Evolutionary conservation across 1,139 yeast species (phyloP), one percentile per base, ranked within the genome.

Genomic region (Pichia sp.): DNA sequence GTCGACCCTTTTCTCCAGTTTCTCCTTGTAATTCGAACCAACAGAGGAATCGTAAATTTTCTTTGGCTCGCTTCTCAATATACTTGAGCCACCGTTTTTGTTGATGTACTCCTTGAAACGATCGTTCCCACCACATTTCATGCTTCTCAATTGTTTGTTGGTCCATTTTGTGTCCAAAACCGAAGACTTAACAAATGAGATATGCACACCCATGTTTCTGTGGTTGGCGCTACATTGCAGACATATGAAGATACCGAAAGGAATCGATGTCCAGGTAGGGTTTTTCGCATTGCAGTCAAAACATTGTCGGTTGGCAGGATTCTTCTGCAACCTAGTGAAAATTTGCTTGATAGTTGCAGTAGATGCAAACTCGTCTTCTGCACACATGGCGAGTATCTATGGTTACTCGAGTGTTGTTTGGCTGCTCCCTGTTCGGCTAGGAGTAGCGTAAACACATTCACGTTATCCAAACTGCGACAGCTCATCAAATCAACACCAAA

Each of bases 261-360:
- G 95, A 50, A 96, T 96, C 31, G 97, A 89, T 3, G 98, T 95
- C 99, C 99, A 93, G 53, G 96, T 96, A 33, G 99, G 98, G 71
- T 92, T 92, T 63, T 90, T 93, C 42, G 95, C 92, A 36, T 79
- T 81, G 73, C 99, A 93, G 71, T 93, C 99, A 71, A 92, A 91
- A 71, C 99, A 93, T 53, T 80, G 84, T 66, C 85, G 86, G 73
- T 89, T 90, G 49, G 91, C 87, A 6, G 88, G 81, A 58, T 83
- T 80, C 62, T 81, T 79, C 63, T 78, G 81, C 57, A 85, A 74
- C 65, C 80, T 75, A 52, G 75, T 74, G 66, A 87, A 86, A 56
- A 87, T 76, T 44, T 75, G 73, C 48, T 76, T 76, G 50, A 82
- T 84, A 68, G 85, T 91, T 57, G 82, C 85, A 64, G 81, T 80